Base-by-base conservation (phyloP, 192 early-diverging fungal species). In the Linnemannia exigua region DNA sequence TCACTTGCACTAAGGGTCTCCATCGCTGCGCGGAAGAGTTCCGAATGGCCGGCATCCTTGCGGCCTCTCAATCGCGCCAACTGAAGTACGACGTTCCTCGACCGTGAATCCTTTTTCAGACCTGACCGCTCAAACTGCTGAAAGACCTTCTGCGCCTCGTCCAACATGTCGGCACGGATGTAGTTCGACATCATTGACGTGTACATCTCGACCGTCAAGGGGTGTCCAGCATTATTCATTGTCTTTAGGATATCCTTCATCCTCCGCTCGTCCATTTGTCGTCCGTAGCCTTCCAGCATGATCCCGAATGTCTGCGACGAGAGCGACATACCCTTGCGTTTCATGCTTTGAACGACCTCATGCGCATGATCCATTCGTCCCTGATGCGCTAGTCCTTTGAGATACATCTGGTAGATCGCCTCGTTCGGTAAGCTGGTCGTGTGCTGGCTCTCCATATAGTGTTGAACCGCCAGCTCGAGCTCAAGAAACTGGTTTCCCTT, bases 171-270 rank as follows among this genome's bases (percentile, higher is more conserved):
- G 1, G 78, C 84, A 41, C 78, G 51, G 63, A 86, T 77, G 54
- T 80, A 86, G 33, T 80, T 86, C 19, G 67, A 38, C 36, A 86
- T 80, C 69, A 86, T 22, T 2, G 84, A 86, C 3, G 84, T 86
- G n/a, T 80, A 86, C 20, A 86, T 86, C 69, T 54, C 54, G 20
- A 86, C 35, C 20, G 67, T 86, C 44, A 75, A 74, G 3, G 22
- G 16, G 14, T 38, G 68, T 47, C 78, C 84, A 7, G 78, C 44
- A 63, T 38, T 33, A 19, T 72, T 15, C 35, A 86, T 19, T 17
- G 77, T 22, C 58, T 66, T 76, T 0, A 86, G 70, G 0, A 63
- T 71, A 36, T 37, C 35, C 11, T 73, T 67, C 74, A 86, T 72
- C 74, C 72, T 75, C 22, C 35, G 33, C 7, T 80, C 47, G 9